A percentile compares a stretch with the other conserved stretches of the same genome.
Evolutionary conservation across 2,329 filamentous ascomycete species (phyloP).

Genomic region (Colletotrichum aenigma): DNA sequence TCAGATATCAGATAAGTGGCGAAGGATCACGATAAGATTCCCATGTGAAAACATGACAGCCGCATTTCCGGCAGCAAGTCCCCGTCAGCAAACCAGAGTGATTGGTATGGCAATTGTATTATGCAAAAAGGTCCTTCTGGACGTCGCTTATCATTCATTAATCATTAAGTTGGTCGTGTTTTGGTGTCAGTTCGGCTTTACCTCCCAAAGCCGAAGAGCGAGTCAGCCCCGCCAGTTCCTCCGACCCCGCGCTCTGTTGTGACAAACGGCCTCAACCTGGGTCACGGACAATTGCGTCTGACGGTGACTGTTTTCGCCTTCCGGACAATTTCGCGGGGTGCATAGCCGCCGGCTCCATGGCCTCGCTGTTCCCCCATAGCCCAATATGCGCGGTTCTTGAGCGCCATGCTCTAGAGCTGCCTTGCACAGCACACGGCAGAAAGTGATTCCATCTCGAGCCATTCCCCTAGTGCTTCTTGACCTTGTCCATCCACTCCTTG

Average conservation of each 20-base stretch:
- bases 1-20: neutral
- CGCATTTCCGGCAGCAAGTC: neutral
- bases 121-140: neutral
- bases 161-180: neutral
- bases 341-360: neutral
- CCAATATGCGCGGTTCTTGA: neutral
- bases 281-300: neutral
- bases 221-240: neutral
- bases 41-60: neutral
- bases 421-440: neutral
- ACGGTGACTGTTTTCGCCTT: neutral
- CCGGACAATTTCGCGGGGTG: neutral
- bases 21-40: neutral
- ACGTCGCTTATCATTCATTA: neutral
- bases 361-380: neutral
- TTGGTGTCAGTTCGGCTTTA: neutral
- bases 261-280: fast-evolving
- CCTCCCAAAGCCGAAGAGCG: neutral
- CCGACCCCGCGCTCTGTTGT: neutral
- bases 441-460: neutral
- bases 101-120: neutral
- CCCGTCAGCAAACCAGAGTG: neutral
- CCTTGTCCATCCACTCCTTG: constrained; percentile 72
- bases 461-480: constrained; percentile 36
- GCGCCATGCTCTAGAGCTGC: fast-evolving